phyloP scores from a whole-genome alignment of 164 flowering plant genomes.

The Paratinospora sagittata region DNA sequence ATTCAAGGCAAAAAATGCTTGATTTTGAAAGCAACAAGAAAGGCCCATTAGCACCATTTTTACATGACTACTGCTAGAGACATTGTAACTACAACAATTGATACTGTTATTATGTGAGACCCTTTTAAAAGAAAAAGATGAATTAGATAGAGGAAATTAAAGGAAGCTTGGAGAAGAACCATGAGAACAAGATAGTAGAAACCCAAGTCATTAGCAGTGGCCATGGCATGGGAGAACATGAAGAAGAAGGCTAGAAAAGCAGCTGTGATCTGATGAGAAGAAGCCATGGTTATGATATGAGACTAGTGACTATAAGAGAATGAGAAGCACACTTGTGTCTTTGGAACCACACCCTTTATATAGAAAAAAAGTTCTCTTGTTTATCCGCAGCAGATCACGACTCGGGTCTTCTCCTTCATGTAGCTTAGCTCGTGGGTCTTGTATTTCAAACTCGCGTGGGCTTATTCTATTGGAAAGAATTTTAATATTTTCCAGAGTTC shows the following conservation, averaged over 20 bases:
- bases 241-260: background rate
- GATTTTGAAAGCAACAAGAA: too few relatives aligned
- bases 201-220: background rate
- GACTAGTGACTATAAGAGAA: too few relatives aligned
- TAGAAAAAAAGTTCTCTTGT: background rate
- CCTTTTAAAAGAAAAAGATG: background rate
- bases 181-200: background rate
- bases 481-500: too few relatives aligned
- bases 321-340: background rate
- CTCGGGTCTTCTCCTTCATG: too few relatives aligned
- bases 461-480: background rate
- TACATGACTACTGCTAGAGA: too few relatives aligned
- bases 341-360: background rate
- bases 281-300: background rate
- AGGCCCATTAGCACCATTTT: too few relatives aligned
- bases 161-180: background rate
- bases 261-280: background rate
- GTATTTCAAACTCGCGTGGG: background rate
- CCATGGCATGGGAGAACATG: background rate
- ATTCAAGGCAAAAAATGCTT: too few relatives aligned
- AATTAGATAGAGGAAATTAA: background rate
- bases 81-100: too few relatives aligned
- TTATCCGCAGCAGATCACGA: background rate
- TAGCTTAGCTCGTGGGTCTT: background rate
- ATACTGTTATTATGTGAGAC: background rate